phyloP scores from a whole-genome alignment of 2,329 filamentous ascomycete genomes.

The Epichloe aotearoae region DNA sequence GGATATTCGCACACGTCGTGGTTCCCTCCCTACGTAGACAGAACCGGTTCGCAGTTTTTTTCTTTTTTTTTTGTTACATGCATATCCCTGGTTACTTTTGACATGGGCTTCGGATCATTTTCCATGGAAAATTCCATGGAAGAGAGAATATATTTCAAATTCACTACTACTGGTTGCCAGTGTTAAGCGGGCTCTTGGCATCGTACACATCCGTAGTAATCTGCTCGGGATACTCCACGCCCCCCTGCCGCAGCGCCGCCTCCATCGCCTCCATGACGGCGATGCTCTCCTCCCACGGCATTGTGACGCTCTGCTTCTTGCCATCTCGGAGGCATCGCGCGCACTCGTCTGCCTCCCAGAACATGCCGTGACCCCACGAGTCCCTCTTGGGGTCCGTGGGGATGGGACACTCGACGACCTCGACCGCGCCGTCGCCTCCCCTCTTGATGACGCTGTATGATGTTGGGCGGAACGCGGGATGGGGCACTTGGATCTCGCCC shows the following conservation, averaged over 20 bases:
- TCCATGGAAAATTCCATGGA: too few relatives aligned
- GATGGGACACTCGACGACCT: constrained; percentile 40
- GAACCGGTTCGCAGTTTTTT: too few relatives aligned
- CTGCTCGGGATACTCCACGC: constrained; percentile 38
- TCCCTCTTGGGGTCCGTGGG: constrained; percentile 33
- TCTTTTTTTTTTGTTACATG: too few relatives aligned
- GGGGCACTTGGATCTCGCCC: constrained; percentile 71
- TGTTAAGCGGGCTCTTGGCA: constrained; percentile 47
- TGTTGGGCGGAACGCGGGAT: constrained; percentile 56
- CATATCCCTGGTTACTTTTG: too few relatives aligned
- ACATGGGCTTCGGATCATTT: too few relatives aligned
- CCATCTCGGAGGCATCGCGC: constrained; percentile 65
- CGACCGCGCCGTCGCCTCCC: constrained; percentile 31
- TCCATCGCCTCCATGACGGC: constrained; percentile 70
- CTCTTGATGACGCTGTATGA: constrained; percentile 50
- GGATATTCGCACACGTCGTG: too few relatives aligned
- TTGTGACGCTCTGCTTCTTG: constrained; percentile 56
- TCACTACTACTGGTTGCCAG: constrained; percentile 26
- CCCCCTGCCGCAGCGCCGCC: constrained; percentile 38
- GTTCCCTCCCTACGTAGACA: too few relatives aligned
- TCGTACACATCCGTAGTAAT: constrained; percentile 47
- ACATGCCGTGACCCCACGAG: constrained; percentile 65
- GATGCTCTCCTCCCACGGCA: constrained; percentile 65
- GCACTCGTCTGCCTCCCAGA: constrained; percentile 75
- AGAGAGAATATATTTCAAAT: background rate